A percentile compares a stretch with the other conserved stretches of the same genome.
phyloP scores from a whole-genome alignment of 495 filamentous ascomycete species.

The Neurospora sp. region DNA sequence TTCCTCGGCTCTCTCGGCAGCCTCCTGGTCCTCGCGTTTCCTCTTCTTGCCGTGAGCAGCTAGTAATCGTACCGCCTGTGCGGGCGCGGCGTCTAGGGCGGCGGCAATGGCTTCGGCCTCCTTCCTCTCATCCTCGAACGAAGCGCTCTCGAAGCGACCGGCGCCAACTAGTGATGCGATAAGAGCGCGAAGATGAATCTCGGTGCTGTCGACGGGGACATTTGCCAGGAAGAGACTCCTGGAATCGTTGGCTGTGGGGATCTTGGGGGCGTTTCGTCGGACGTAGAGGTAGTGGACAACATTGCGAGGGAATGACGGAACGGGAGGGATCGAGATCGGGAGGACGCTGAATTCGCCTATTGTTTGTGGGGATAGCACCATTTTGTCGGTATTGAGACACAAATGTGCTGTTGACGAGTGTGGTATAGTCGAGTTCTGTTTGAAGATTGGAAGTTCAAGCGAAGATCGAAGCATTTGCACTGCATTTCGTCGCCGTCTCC shows the following conservation, averaged over 20 bases:
- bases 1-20: conserved; percentile 42
- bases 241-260: conserved; percentile 59
- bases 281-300: conserved; percentile 80
- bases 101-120: conserved; percentile 8
- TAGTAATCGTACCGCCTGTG: conserved; percentile 26
- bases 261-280: conserved; percentile 66
- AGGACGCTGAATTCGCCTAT: conserved; percentile 41
- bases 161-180: conserved; percentile 61
- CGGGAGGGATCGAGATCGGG: conserved; percentile 50
- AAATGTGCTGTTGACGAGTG: not conserved
- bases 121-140: conserved; percentile 52
- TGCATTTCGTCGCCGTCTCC: not conserved
- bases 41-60: conserved; percentile 54
- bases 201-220: conserved; percentile 74
- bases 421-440: not conserved
- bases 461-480: not conserved
- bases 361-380: conserved; percentile 18
- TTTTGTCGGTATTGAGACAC: conserved; percentile 9
- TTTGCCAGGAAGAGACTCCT: conserved; percentile 84
- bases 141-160: conserved; percentile 63
- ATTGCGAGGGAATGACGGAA: conserved; percentile 47
- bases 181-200: conserved; percentile 61
- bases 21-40: conserved; percentile 47
- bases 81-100: conserved; percentile 19
- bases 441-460: not conserved